phyloP scores from a whole-genome alignment of 441 rosid genomes.

The Adansonia madagascariensis region DNA sequence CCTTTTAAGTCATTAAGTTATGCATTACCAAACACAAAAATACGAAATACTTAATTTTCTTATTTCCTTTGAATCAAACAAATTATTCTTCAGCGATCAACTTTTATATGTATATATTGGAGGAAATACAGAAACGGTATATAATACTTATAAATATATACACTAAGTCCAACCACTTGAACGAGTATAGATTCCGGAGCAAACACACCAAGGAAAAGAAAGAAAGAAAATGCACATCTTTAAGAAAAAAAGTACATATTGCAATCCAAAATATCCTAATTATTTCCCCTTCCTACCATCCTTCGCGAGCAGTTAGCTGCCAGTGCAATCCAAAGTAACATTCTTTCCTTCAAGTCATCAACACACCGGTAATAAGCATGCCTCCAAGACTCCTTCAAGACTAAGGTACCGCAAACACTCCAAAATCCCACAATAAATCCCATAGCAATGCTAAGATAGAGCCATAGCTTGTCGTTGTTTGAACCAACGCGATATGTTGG shows the following conservation, averaged over 20 bases:
- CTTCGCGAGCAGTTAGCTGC: not conserved
- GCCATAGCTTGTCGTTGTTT: not conserved
- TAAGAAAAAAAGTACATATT: not conserved
- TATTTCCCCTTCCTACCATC: not conserved
- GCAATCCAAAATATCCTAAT: not conserved
- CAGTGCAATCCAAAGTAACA: constrained; percentile 1
- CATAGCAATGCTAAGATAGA: constrained; percentile 19
- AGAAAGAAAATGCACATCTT: not conserved
- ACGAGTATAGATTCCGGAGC: no score
- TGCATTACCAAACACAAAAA: no score
- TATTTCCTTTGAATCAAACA: no score
- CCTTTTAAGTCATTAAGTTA: no score
- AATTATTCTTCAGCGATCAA: no score
- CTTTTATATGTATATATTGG: no score
- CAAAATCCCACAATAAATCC: constrained; percentile 38
- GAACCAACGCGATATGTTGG: not conserved
- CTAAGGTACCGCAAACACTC: constrained; percentile 30
- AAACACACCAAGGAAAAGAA: not conserved
- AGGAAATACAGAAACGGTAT: no score
- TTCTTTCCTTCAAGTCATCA: constrained; percentile 20
- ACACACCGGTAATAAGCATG: constrained; percentile 25
- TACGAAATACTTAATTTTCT: no score
- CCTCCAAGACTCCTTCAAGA: constrained; percentile 31
- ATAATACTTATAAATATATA: no score
- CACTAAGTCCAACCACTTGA: no score